Evolutionary conservation across 148 eudicot genomes (phyloP).

Genomic region (Dysphania ambrosioides): DNA sequence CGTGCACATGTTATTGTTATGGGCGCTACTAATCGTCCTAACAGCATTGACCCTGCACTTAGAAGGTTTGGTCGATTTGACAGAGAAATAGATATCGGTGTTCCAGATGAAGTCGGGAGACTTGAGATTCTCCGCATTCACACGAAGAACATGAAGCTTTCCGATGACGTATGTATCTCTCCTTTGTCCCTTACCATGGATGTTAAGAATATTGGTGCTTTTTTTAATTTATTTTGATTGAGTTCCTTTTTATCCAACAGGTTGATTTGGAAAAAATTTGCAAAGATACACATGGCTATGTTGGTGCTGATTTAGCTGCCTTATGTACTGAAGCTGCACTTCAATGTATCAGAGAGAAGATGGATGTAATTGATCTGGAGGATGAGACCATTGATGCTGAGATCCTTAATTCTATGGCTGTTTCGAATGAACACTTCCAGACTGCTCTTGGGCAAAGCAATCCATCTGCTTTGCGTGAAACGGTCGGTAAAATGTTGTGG

Average conservation of each 20-base stretch:
- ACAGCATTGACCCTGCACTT: conserved; percentile 86
- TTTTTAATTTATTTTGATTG: background rate
- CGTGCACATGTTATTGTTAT: conserved; percentile 89
- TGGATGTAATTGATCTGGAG: conserved; percentile 90
- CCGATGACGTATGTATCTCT: conserved; percentile 59
- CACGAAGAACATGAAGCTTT: conserved; percentile 87
- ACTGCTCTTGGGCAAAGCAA: conserved; percentile 92
- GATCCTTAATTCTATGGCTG: conserved; percentile 87
- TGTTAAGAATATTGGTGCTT: too few relatives aligned
- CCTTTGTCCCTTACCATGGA: background rate
- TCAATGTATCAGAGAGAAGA: conserved; percentile 89
- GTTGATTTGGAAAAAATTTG: conserved; percentile 77
- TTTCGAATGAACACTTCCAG: conserved; percentile 76
- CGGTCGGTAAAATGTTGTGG: conserved; percentile 44
- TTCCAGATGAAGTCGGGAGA: conserved; percentile 85
- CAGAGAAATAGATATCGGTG: conserved; percentile 89
- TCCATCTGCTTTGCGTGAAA: conserved; percentile 91
- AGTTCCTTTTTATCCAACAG: conserved; percentile 26
- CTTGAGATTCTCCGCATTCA: conserved; percentile 90
- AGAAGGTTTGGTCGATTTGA: conserved; percentile 91
- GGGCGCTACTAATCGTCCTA: conserved; percentile 91
- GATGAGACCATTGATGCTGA: conserved; percentile 88
- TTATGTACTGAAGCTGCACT: conserved; percentile 89
- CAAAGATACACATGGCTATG: conserved; percentile 86
- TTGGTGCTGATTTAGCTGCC: conserved; percentile 87